Evolutionary conservation across 352 stramenopile genomes (phyloP).

Genomic region (Phytophthora parvispora): DNA sequence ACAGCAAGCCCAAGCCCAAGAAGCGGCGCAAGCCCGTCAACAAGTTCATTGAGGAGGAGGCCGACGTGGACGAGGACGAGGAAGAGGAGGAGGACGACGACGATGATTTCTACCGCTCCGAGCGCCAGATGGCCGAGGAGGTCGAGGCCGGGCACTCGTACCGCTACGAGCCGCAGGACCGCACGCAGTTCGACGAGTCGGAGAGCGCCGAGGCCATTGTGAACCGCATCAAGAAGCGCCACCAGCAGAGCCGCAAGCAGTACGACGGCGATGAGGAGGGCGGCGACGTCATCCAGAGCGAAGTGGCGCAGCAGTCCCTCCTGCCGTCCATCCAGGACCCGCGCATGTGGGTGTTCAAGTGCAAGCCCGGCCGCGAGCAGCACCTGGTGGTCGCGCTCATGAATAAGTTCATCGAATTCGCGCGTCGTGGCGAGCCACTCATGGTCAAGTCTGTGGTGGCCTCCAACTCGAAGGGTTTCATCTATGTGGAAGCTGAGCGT

Average conservation of each 20-base stretch:
- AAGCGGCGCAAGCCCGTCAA: constrained; percentile 88
- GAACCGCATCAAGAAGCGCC: constrained; percentile 90
- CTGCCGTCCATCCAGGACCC: constrained; percentile 91
- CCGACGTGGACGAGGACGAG: constrained; percentile 90
- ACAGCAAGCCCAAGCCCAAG: constrained; percentile 83
- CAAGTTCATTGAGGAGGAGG: constrained; percentile 93
- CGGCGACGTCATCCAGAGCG: constrained; percentile 85
- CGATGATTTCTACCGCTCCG: constrained; percentile 80
- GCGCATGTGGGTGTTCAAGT: constrained; percentile 94
- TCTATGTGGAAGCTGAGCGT: constrained; percentile 91
- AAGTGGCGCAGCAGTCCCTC: constrained; percentile 90
- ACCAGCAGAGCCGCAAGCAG: constrained; percentile 87
- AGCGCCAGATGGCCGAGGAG: constrained; percentile 85
- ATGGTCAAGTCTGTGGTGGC: constrained; percentile 90
- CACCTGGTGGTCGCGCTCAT: constrained; percentile 90
- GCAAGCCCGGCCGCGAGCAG: constrained; percentile 90
- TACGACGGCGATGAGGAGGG: constrained; percentile 90
- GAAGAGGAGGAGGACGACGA: constrained; percentile 90
- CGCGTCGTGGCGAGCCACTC: constrained; percentile 83
- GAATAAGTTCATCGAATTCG: constrained; percentile 93
- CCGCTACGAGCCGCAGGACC: constrained; percentile 83
- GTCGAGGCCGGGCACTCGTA: constrained; percentile 71
- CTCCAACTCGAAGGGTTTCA: constrained; percentile 91
- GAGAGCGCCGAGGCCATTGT: constrained; percentile 89
- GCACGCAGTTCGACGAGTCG: constrained; percentile 80